phyloP scores from a whole-genome alignment of 352 stramenopile genomes.

The Globisporangium carolinianum region DNA sequence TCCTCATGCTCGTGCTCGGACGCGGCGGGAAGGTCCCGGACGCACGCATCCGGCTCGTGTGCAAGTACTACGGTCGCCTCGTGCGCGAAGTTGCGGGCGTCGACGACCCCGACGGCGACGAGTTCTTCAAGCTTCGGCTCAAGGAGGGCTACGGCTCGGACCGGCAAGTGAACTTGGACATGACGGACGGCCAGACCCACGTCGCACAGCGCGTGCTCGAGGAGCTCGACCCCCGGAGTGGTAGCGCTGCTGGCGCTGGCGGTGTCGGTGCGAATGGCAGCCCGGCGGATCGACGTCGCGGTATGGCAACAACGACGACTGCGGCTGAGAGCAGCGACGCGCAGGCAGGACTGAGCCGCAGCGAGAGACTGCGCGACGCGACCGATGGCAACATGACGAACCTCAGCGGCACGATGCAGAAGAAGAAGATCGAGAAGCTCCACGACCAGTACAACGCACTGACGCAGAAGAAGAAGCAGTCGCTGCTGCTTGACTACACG shows the following conservation, averaged over 20 bases:
- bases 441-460: conserved; percentile 77
- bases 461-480: conserved; percentile 73
- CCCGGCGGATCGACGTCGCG: not conserved
- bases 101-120: conserved; percentile 83
- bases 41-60: conserved; percentile 89
- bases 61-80: conserved; percentile 90
- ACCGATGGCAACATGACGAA: conserved; percentile 67
- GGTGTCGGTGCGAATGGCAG: conserved; percentile 27
- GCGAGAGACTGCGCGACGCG: conserved; percentile 26
- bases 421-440: conserved; percentile 82
- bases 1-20: conserved; percentile 81
- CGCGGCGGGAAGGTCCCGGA: conserved; percentile 86
- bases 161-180: conserved; percentile 35
- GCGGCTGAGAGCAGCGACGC: conserved; percentile 2
- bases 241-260: not conserved
- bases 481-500: conserved; percentile 52
- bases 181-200: conserved; percentile 40
- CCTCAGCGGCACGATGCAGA: conserved; percentile 60
- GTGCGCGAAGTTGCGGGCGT: conserved; percentile 89
- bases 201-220: conserved; percentile 73
- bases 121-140: conserved; percentile 86
- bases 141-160: conserved; percentile 82
- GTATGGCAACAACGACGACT: conserved; percentile 14
- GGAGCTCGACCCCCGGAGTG: conserved; percentile 39
- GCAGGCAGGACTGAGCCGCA: no score